Evolutionary conservation across 2,329 filamentous ascomycete species (phyloP).

Genomic region (Raffaelea albimanens): DNA sequence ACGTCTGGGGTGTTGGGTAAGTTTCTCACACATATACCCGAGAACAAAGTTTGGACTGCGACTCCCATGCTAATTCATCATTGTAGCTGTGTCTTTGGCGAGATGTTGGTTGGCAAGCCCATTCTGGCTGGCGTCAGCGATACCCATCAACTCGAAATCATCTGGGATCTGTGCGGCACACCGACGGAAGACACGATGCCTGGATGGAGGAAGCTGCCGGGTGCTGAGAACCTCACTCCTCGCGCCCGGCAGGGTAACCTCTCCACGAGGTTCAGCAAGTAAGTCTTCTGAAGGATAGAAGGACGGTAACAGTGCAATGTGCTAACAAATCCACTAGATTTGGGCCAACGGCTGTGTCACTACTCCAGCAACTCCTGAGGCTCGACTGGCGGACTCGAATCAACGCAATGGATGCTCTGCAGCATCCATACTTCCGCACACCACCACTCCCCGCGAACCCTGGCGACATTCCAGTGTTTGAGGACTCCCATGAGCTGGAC

Average conservation of each 20-base stretch:
- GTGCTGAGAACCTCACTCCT: constrained; percentile 65
- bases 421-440: constrained; percentile 84
- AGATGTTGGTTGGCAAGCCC: constrained; percentile 91
- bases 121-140: constrained; percentile 89
- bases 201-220: constrained; percentile 74
- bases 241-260: constrained; percentile 56
- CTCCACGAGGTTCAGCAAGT: constrained; percentile 65
- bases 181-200: constrained; percentile 91
- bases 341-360: constrained; percentile 62
- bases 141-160: constrained; percentile 79
- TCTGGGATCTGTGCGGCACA: constrained; percentile 85
- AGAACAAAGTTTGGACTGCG: too few relatives aligned
- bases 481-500: constrained; percentile 95
- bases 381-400: constrained; percentile 83
- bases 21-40: constrained; percentile 18
- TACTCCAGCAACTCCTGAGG: constrained; percentile 73
- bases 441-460: constrained; percentile 70
- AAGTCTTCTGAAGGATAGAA: not conserved
- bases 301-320: not conserved
- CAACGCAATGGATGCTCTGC: constrained; percentile 87
- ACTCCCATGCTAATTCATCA: not conserved
- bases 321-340: constrained; percentile 31
- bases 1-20: constrained; percentile 96
- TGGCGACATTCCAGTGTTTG: constrained; percentile 80
- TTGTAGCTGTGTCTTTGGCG: constrained; percentile 87